phyloP scores from a whole-genome alignment of 495 filamentous ascomycete genomes.

The Neurospora cerealis region DNA sequence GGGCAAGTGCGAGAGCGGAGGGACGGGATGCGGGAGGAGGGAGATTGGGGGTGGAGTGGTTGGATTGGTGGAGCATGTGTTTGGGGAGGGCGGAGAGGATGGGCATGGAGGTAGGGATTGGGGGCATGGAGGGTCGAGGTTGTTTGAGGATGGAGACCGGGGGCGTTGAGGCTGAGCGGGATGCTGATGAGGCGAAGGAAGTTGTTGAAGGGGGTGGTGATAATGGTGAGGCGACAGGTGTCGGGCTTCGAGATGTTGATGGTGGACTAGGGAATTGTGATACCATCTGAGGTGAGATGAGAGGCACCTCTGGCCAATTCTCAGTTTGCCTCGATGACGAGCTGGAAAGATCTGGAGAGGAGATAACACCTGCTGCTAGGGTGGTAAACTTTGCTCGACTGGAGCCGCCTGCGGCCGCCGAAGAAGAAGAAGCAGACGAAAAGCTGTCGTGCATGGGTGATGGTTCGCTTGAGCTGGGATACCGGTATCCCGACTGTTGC shows the following conservation, averaged over 20 bases:
- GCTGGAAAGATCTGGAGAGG: background rate
- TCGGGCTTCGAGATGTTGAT: background rate
- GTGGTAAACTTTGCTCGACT: background rate
- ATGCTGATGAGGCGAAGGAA: background rate
- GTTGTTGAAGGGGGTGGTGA: slow-evolving; percentile 1
- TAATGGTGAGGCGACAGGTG: background rate
- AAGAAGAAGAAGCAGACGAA: background rate
- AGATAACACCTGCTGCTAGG: background rate
- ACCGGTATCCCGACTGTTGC: background rate
- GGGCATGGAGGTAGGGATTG: background rate
- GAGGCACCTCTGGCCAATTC: background rate
- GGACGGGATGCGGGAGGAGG: background rate
- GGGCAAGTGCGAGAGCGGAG: background rate
- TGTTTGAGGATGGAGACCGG: slow-evolving; percentile 24
- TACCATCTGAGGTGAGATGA: background rate
- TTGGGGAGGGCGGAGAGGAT: slow-evolving; percentile 20
- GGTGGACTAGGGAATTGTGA: background rate
- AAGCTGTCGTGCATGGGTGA: background rate
- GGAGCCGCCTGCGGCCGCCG: background rate
- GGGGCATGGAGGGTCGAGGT: slow-evolving; percentile 1
- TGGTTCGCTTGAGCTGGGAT: background rate
- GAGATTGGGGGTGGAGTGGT: background rate
- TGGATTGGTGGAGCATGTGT: slow-evolving; percentile 16
- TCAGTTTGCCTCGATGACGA: background rate
- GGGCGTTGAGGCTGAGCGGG: background rate